phyloP scores from a whole-genome alignment of 2,329 filamentous ascomycete species.

The Emmonsia crescens region DNA sequence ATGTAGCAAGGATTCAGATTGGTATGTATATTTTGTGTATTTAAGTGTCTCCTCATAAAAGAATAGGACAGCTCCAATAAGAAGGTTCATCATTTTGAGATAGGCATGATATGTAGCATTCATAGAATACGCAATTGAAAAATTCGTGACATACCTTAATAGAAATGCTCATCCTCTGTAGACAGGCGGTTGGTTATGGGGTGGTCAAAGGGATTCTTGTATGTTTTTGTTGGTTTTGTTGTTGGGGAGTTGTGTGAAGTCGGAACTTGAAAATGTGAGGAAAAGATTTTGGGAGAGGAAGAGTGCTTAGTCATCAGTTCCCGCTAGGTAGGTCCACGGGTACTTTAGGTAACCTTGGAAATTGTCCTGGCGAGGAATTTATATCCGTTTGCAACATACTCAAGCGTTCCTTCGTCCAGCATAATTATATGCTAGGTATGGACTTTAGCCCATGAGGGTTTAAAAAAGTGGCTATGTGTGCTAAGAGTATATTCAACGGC shows the following conservation, averaged over 20 bases:
- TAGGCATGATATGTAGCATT: neutral
- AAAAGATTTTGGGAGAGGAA: neutral
- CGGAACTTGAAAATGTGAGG: neutral
- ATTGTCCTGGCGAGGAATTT: no score
- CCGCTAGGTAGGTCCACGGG: no score
- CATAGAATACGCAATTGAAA: neutral
- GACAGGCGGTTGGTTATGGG: neutral
- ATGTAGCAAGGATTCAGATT: conserved; percentile 10
- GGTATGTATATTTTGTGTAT: conserved; percentile 15
- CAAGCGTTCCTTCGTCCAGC: neutral
- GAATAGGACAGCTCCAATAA: conserved; percentile 26
- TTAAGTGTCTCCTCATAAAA: conserved; percentile 16
- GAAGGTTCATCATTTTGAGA: conserved; percentile 17
- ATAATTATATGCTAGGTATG: neutral
- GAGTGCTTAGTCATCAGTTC: neutral
- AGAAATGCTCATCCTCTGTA: neutral
- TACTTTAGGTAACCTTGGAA: no score
- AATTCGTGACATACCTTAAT: neutral
- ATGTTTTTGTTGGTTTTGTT: neutral
- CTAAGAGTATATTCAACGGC: no score
- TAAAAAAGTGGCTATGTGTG: neutral
- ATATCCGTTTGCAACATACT: no score
- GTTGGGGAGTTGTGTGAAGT: neutral
- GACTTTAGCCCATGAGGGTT: neutral
- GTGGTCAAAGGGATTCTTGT: neutral